A percentile compares a stretch with the other conserved stretches of the same genome.
phyloP scores from a whole-genome alignment of 2,329 filamentous ascomycete species.

The Ceratocystiopsis minuta region DNA sequence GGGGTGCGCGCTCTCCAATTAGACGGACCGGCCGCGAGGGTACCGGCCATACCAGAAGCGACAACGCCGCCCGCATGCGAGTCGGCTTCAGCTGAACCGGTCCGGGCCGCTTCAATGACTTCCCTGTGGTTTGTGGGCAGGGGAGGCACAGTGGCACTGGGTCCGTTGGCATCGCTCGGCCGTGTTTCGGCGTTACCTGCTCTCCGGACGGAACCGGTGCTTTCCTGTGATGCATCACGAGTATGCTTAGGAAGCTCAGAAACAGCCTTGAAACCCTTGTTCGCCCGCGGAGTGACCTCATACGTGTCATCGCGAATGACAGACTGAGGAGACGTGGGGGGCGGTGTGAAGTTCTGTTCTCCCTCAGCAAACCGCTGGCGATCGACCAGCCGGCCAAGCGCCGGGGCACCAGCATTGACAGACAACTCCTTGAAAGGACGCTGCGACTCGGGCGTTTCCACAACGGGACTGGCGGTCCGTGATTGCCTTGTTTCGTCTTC shows the following conservation, averaged over 20 bases:
- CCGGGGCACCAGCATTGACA: slow-evolving; percentile 28
- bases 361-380: background rate
- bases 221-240: slow-evolving; percentile 29
- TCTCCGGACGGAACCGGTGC: slow-evolving; percentile 25
- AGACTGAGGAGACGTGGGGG: background rate
- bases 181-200: slow-evolving; percentile 13
- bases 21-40: background rate
- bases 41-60: background rate
- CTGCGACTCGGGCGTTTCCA: slow-evolving; percentile 35
- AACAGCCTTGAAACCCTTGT: slow-evolving; percentile 4
- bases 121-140: slow-evolving; percentile 69
- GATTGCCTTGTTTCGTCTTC: slow-evolving; percentile 47
- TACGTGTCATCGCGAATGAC: background rate
- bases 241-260: slow-evolving; percentile 22
- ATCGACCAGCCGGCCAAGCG: background rate
- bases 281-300: background rate
- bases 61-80: slow-evolving; percentile 12
- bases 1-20: slow-evolving; percentile 5
- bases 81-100: slow-evolving; percentile 24
- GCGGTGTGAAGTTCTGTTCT: background rate
- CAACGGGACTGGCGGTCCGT: slow-evolving; percentile 20
- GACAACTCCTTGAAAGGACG: slow-evolving; percentile 44
- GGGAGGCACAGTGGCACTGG: slow-evolving; percentile 34
- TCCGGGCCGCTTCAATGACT: slow-evolving; percentile 63
- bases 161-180: slow-evolving; percentile 11